Evolutionary conservation across 1,139 yeast genomes (phyloP).

Genomic region (Ashbya aceris): DNA sequence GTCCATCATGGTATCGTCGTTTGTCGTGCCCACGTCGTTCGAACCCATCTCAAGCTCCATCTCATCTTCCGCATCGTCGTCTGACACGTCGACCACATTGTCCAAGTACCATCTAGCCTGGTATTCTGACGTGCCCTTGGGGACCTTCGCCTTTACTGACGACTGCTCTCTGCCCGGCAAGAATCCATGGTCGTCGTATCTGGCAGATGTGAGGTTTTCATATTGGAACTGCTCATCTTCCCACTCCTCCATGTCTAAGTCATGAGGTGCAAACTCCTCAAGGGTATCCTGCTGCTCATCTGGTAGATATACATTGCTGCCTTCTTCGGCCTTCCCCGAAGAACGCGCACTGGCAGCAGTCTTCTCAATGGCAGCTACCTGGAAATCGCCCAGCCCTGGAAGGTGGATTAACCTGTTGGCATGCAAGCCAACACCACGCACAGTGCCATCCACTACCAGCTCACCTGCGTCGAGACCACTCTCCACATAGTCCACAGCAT

Average conservation of each 20-base stretch:
- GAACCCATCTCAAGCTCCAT: constrained; percentile 32
- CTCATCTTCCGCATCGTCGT: constrained; percentile 37
- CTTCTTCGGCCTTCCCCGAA: constrained; percentile 15
- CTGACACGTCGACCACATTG: constrained; percentile 44
- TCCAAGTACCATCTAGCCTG: constrained; percentile 90
- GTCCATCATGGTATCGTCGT: constrained; percentile 28
- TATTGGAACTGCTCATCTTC: constrained; percentile 36
- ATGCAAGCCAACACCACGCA: constrained; percentile 78
- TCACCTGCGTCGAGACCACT: constrained; percentile 30
- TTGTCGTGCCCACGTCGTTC: constrained; percentile 25
- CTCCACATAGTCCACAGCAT: constrained; percentile 43
- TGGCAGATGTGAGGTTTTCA: constrained; percentile 43
- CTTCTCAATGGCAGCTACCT: constrained; percentile 57
- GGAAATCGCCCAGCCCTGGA: constrained; percentile 87
- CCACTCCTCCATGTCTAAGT: constrained; percentile 43
- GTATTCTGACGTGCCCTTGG: constrained; percentile 86
- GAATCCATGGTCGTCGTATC: constrained; percentile 64
- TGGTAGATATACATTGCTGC: constrained; percentile 33
- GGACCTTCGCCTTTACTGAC: constrained; percentile 41
- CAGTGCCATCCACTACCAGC: constrained; percentile 67
- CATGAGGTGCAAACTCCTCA: constrained; percentile 58
- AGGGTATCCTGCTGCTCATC: constrained; percentile 52
- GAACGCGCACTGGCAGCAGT: constrained; percentile 23
- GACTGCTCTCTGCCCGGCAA: constrained; percentile 37
- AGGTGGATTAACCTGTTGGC: constrained; percentile 72